Evolutionary conservation across 192 early-diverging fungal genomes (phyloP), one percentile per base, ranked within the genome.

Genomic region (Entomortierella parvispora): DNA sequence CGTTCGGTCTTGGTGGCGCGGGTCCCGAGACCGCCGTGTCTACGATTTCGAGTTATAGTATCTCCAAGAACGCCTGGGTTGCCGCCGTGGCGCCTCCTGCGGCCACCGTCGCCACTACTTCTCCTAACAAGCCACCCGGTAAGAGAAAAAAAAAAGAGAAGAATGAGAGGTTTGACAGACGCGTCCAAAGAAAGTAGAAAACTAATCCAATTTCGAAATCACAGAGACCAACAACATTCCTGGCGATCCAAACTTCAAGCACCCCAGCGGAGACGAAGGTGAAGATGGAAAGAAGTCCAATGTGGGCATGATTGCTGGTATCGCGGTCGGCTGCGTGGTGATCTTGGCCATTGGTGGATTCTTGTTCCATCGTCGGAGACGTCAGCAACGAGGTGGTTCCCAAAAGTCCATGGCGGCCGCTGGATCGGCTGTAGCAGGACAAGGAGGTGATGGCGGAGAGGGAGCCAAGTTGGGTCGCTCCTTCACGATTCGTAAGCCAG

Each of bases 401-500:
- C 22, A 62, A 15, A 33, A 3, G n/a, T 23, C 15, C 18, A 31
- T 22, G 1, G 48, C 17, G 20, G 47, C 31, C 12, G 25, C 48
- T 32, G 45, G 7, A 10, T 12, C 12, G 26, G n/a, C 31, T 25
- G 32, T 31, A 42, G 31, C 47, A 56, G 55, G 34, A 58, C 11
- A 58, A 15, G 56, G 23, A 23, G 46, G 20, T 17, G 28, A 48
- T 26, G 57, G 57, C 48, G 45, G 28, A 4, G 40, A 42, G 2
- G 61, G 61, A 42, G 22, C 59, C 17, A 71, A 71, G 33, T 53
- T 65, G 4, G 70, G 54, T 23, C 57, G 63, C 23, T 65, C 71
- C 9, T 75, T 75, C 50, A 75, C 63, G 28, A 75, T 75, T 50
- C 71, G 71, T n/a, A 23, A 47, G 22, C 71, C 62, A 2, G 33